A percentile compares a stretch with the other conserved stretches of the same genome.
phyloP scores from a whole-genome alignment of 768 basidiomycete species.

The Pleurotus tuber-regium region DNA sequence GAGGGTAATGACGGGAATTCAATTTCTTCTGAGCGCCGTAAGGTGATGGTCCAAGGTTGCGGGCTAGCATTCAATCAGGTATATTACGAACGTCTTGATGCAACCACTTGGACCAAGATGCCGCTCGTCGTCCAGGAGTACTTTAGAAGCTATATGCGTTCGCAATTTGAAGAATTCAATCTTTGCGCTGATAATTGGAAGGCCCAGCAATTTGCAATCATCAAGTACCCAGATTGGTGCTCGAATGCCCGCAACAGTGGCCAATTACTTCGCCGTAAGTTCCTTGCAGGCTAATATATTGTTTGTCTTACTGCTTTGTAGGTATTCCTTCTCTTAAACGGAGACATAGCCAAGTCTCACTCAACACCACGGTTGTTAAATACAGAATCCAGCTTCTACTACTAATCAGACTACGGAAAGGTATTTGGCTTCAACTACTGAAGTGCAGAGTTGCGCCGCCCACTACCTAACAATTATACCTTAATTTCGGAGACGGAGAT shows the following conservation, averaged over 20 bases:
- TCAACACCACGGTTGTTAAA: too few species aligned
- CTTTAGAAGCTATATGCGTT: slow-evolving; percentile 10
- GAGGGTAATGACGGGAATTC: slow-evolving; percentile 9
- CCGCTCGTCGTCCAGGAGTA: slow-evolving; percentile 8
- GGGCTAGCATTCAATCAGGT: slow-evolving; percentile 10
- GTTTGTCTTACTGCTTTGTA: too few species aligned
- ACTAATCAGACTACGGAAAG: too few species aligned
- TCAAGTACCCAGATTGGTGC: slow-evolving; percentile 13
- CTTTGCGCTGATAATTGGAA: slow-evolving; percentile 16
- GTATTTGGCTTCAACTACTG: too few species aligned
- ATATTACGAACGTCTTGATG: neutral
- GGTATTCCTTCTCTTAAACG: too few species aligned
- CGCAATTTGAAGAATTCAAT: slow-evolving; percentile 14
- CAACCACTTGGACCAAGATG: slow-evolving; percentile 9
- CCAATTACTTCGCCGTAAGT: neutral
- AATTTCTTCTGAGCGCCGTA: neutral
- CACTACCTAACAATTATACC: too few species aligned
- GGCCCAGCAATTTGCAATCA: slow-evolving; percentile 10
- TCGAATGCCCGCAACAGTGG: neutral
- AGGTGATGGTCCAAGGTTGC: slow-evolving; percentile 9
- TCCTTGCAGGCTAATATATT: too few species aligned
- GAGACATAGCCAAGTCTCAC: too few species aligned
- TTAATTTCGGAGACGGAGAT: too few species aligned
- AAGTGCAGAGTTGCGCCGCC: too few species aligned
- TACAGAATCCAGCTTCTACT: too few species aligned